phyloP scores from a whole-genome alignment of 2,329 filamentous ascomycete species.

The Dactylellina haptotyla region DNA sequence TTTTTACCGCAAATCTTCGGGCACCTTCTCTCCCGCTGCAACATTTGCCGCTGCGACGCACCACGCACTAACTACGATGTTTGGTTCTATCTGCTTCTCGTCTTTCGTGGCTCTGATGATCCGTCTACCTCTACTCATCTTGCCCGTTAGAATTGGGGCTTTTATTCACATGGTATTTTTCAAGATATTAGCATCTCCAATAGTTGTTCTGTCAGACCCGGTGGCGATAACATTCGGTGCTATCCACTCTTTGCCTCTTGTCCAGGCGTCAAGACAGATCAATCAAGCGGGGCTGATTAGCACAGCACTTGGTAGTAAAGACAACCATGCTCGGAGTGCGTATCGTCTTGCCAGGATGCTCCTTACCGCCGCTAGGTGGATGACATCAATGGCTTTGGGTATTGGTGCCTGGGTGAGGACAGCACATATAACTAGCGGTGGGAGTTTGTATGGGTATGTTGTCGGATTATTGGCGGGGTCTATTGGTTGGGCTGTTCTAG shows the following conservation, averaged over 20 bases:
- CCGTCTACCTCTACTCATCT: slow-evolving; percentile 82
- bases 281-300: slow-evolving; percentile 81
- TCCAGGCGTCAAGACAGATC: slow-evolving; percentile 79
- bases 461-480: slow-evolving; percentile 91
- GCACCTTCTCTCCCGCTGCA: slow-evolving; percentile 78
- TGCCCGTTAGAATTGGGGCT: slow-evolving; percentile 75
- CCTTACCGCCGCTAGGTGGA: slow-evolving; percentile 86
- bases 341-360: slow-evolving; percentile 92
- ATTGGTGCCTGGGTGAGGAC: slow-evolving; percentile 98
- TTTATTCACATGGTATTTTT: slow-evolving; percentile 75
- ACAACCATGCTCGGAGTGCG: slow-evolving; percentile 64
- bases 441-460: slow-evolving; percentile 92
- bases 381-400: slow-evolving; percentile 88
- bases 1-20: slow-evolving; percentile 87
- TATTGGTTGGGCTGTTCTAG: slow-evolving; percentile 92
- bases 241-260: slow-evolving; percentile 87
- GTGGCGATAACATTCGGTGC: slow-evolving; percentile 91
- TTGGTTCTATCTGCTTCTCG: slow-evolving; percentile 90
- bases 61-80: slow-evolving; percentile 85
- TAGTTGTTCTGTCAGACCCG: slow-evolving; percentile 87
- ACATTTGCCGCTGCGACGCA: slow-evolving; percentile 83
- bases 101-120: slow-evolving; percentile 83
- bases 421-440: slow-evolving; percentile 79
- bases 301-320: slow-evolving; percentile 64
- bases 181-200: slow-evolving; percentile 82